Evolutionary conservation across 78 protist genomes (phyloP).

Genomic region (Dictyostelium firmibasis): DNA sequence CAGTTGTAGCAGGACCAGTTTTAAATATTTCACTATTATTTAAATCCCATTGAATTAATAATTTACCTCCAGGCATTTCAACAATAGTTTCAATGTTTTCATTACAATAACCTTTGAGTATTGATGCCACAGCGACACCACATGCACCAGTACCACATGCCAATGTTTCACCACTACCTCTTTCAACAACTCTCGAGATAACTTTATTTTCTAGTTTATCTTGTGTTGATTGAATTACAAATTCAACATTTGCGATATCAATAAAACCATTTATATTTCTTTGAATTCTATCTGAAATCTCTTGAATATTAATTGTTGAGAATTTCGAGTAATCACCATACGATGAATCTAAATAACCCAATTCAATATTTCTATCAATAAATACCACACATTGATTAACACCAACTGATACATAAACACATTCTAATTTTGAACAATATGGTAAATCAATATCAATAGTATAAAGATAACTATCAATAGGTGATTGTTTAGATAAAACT

Average conservation of each 20-base stretch:
- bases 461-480: neutral
- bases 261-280: neutral
- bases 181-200: slow-evolving; percentile 58
- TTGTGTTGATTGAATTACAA: slow-evolving; percentile 18
- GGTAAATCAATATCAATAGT: neutral
- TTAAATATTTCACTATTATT: neutral
- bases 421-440: neutral
- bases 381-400: slow-evolving; percentile 74
- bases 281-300: slow-evolving; percentile 33
- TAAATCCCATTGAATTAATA: slow-evolving; percentile 47
- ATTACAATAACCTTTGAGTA: neutral
- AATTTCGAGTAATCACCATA: neutral
- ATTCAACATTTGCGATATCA: slow-evolving; percentile 70
- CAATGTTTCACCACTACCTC: slow-evolving; percentile 84
- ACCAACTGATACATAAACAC: slow-evolving; percentile 65
- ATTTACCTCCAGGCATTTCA: slow-evolving; percentile 81
- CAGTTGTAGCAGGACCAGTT: slow-evolving; percentile 81
- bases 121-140: slow-evolving; percentile 76
- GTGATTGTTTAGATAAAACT: neutral
- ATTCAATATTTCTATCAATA: slow-evolving; percentile 43
- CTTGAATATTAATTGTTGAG: neutral
- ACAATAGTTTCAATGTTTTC: neutral
- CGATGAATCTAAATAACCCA: neutral
- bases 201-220: neutral
- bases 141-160: slow-evolving; percentile 90